Evolutionary conservation across 2,329 filamentous ascomycete species (phyloP), one percentile per base, ranked within the genome.

Genomic region (Fonsecaea pugnacius): DNA sequence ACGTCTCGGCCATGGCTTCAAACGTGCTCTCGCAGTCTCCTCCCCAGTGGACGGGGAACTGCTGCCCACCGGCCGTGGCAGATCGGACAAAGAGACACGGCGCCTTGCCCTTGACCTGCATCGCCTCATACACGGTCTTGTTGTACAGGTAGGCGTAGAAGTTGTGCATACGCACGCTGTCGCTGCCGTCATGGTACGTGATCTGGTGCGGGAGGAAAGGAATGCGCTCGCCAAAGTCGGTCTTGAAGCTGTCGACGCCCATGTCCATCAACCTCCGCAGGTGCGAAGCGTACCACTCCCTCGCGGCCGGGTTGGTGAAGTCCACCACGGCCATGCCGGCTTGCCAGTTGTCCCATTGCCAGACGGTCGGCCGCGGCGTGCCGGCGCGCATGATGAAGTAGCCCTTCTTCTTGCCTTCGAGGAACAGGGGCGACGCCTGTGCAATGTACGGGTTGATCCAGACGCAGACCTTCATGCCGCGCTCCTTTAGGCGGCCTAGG

Each of bases 261-360:
- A 86, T 81, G 66, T 90, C 86, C 69, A 91, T 88, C 2, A 91
- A 81, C 2, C 80, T 80, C 59, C 85, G 82, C 46, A 91, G 80
- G 67, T 89, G 88, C 3, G 74, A 75, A 18, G 80, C 79, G 71
- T 87, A 91, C 89, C 89, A 91, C 30, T 80, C 75, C 62, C 83
- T 83, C 1, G 89, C 89, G 0, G 81, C 84, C 0, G 88, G 89
- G 75, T 91, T 91, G 6, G 89, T 91, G 72, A 91, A 89, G 72
- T 91, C 89, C 14, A 91, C 80, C 1, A 91, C 78, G 3, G 84
- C 89, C 89, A 91, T 91, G 38, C 89, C 89, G 1, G 88, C 88
- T 73, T 91, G 89, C 89, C 89, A 91, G 48, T 89, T 77, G 71
- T 91, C 89, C 87, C 88, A 91, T 75, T 91, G 89, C 85, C 87